Conservation (phyloP, 1,284 basidiomycete genomes). For the Boletellus deceptivus region DNA sequence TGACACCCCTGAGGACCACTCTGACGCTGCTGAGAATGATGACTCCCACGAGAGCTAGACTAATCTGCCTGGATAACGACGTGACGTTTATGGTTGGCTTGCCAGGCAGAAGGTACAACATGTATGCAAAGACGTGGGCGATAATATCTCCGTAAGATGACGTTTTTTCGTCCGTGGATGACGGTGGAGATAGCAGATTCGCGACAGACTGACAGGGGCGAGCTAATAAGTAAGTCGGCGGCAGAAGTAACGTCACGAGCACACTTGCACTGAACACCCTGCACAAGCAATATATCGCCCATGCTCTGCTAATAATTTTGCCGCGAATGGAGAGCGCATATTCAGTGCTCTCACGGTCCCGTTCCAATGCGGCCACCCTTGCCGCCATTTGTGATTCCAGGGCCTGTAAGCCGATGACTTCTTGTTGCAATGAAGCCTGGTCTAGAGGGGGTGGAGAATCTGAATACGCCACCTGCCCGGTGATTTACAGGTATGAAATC, state of each 20-base stretch:
- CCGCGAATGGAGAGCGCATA: conserved; percentile 59
- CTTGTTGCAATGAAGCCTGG: conserved; percentile 40
- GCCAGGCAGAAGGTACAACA: conserved; percentile 45
- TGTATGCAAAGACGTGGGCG: conserved; percentile 52
- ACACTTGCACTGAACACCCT: conserved; percentile 62
- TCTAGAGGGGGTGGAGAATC: conserved; percentile 16
- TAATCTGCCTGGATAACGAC: conserved; percentile 62
- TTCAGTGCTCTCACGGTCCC: conserved; percentile 45
- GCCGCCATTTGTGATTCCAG: conserved; percentile 68
- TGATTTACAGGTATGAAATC: conserved; percentile 6
- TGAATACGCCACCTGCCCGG: background rate
- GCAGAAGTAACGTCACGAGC: conserved; percentile 8
- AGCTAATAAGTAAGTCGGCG: conserved; percentile 12
- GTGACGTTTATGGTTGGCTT: conserved; percentile 36
- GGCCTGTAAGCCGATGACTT: conserved; percentile 62
- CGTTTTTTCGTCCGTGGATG: conserved; percentile 36
- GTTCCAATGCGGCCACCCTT: conserved; percentile 52
- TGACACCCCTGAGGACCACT: conserved; percentile 62
- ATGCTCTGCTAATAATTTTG: conserved; percentile 47
- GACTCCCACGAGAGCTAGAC: conserved; percentile 64
- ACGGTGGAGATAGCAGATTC: conserved; percentile 52
- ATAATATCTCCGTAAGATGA: conserved; percentile 58
- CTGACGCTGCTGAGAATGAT: conserved; percentile 72
- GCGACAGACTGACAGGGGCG: conserved; percentile 47
- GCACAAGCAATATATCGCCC: conserved; percentile 67